A percentile compares a stretch with the other conserved stretches of the same genome.
Conservation (phyloP, 2,329 filamentous ascomycete species). For the Ceratocystis harringtonii region DNA sequence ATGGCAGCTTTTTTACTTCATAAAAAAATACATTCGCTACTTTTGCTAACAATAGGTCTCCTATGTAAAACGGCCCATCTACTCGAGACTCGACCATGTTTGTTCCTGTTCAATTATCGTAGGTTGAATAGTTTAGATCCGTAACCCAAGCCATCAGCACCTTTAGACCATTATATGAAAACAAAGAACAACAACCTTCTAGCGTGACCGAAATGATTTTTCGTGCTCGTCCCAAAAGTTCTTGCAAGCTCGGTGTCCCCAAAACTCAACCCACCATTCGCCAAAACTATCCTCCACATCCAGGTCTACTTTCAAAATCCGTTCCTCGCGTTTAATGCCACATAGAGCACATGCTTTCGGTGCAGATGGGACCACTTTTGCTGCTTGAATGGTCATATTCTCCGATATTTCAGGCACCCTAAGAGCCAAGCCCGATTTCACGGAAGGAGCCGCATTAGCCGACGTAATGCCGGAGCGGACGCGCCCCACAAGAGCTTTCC, state of each 20-base stretch:
- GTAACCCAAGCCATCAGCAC: neutral
- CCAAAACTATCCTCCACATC: conserved; percentile 81
- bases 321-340: conserved; percentile 75
- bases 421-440: conserved; percentile 26
- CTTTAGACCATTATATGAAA: neutral
- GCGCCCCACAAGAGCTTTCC: conserved; percentile 61
- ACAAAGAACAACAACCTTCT: conserved; percentile 13
- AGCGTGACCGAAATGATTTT: conserved; percentile 52
- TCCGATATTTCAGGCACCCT: conserved; percentile 57
- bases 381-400: conserved; percentile 49
- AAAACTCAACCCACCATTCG: conserved; percentile 91
- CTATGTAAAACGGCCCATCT: no score
- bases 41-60: no score
- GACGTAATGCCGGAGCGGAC: conserved; percentile 57
- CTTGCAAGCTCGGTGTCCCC: conserved; percentile 65
- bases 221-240: conserved; percentile 78
- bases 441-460: conserved; percentile 43
- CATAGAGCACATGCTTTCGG: conserved; percentile 69
- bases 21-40: no score
- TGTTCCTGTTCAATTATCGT: no score
- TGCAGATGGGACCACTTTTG: conserved; percentile 60
- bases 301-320: conserved; percentile 59
- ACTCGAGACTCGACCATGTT: no score
- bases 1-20: no score
- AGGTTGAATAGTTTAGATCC: no score